Evolutionary conservation across 306 rosid species (phyloP).

Genomic region (Ziziphus jujuba): DNA sequence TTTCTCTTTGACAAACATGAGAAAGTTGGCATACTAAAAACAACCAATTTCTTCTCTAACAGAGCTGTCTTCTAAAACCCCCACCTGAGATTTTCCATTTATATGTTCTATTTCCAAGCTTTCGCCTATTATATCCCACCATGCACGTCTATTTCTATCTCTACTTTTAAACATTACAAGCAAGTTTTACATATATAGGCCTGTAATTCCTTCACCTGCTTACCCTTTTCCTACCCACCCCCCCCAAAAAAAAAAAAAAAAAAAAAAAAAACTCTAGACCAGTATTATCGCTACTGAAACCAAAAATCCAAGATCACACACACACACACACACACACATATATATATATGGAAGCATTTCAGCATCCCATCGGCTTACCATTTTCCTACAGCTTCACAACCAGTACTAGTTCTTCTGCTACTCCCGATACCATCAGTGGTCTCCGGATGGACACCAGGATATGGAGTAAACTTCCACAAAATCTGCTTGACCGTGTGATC

Average conservation of each 20-base stretch:
- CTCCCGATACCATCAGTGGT: constrained; percentile 17
- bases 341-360: constrained; percentile 60
- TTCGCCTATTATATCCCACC: constrained; percentile 18
- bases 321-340: not conserved
- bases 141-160: constrained; percentile 4
- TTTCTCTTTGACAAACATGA: not conserved
- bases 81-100: constrained; percentile 28
- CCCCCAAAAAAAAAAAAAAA: too few relatives aligned
- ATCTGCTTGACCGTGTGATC: constrained; percentile 68
- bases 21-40: not conserved
- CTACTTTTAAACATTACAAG: constrained; percentile 24
- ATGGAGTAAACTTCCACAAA: constrained; percentile 85
- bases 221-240: too few relatives aligned
- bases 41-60: not conserved
- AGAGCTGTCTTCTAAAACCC: constrained; percentile 9
- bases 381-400: constrained; percentile 46
- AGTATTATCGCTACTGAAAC: too few relatives aligned
- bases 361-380: constrained; percentile 51
- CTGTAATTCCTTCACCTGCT: not conserved
- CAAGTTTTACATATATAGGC: constrained; percentile 12
- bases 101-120: constrained; percentile 21
- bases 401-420: constrained; percentile 9
- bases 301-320: too few relatives aligned
- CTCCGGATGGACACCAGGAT: constrained; percentile 80
- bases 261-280: too few relatives aligned